These are phyloP conservation scores for Noccaea caerulescens DNA, from an alignment of 345 rosid genomes.

Conservation along the genomic window DNA sequence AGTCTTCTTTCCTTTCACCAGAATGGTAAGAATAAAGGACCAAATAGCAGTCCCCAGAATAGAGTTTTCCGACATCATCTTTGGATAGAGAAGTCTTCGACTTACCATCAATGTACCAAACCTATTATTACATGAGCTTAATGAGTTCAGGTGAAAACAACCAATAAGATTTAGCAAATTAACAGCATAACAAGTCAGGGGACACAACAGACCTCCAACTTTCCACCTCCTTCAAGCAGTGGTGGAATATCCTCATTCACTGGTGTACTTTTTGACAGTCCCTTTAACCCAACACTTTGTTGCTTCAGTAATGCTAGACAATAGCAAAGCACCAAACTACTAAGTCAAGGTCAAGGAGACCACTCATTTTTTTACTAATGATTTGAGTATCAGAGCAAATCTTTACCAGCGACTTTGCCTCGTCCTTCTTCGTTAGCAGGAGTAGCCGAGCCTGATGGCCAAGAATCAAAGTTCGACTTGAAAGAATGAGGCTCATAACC, in stretches of 20 bases:
- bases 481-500: constrained; percentile 92
- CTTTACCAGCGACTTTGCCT: constrained; percentile 96
- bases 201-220: constrained; percentile 75
- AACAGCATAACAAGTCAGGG: constrained; percentile 22
- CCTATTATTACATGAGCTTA: constrained; percentile 49
- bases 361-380: constrained; percentile 10
- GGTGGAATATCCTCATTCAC: constrained; percentile 92
- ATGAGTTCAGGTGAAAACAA: constrained; percentile 18
- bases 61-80: constrained; percentile 92
- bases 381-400: constrained; percentile 26
- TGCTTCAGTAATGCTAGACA: constrained; percentile 88
- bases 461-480: constrained; percentile 90
- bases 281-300: constrained; percentile 93
- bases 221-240: constrained; percentile 95
- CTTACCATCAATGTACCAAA: constrained; percentile 84
- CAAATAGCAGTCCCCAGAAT: constrained; percentile 93
- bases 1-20: constrained; percentile 97
- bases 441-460: constrained; percentile 87
- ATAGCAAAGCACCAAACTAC: constrained; percentile 33
- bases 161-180: constrained; percentile 1
- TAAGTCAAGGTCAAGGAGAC: constrained; percentile 11
- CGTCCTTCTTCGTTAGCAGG: constrained; percentile 94
- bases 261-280: constrained; percentile 66
- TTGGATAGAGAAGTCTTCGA: constrained; percentile 74
- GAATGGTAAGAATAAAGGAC: constrained; percentile 86